Conservation (phyloP, 2,329 filamentous ascomycete genomes). For the Orbilia ellipsospora region DNA sequence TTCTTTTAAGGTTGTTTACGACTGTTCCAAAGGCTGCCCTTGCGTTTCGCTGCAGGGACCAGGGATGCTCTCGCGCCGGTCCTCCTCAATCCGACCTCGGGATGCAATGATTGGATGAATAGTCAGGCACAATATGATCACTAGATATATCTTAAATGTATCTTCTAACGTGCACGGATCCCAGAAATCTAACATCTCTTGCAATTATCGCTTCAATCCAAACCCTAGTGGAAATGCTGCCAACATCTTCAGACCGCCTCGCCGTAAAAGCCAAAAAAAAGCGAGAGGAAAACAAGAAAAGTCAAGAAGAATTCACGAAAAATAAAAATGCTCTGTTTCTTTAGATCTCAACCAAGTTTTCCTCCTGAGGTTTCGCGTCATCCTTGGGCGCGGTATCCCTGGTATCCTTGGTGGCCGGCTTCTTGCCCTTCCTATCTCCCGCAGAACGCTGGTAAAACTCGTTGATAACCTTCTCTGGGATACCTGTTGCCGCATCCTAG, state of each 20-base stretch:
- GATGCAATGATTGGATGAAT: constrained; percentile 3
- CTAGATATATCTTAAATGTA: background rate
- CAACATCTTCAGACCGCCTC: constrained; percentile 33
- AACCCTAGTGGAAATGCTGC: constrained; percentile 27
- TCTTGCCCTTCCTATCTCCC: constrained; percentile 68
- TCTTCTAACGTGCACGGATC: background rate
- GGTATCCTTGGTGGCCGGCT: constrained; percentile 64
- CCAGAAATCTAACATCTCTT: constrained; percentile 43
- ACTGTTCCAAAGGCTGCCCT: too few relatives aligned
- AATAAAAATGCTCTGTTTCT: background rate
- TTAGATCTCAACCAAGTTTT: constrained; percentile 69
- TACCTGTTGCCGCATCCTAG: constrained; percentile 61
- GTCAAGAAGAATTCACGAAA: constrained; percentile 7
- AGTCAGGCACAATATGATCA: background rate
- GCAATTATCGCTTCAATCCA: constrained; percentile 51
- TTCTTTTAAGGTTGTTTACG: background rate
- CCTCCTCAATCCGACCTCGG: constrained; percentile 46
- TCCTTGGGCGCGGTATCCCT: constrained; percentile 63
- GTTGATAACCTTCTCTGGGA: constrained; percentile 82
- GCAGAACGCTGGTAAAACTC: constrained; percentile 81
- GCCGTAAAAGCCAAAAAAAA: constrained; percentile 24
- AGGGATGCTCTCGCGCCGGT: constrained; percentile 27
- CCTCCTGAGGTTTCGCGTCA: constrained; percentile 65
- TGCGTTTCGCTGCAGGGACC: constrained; percentile 22
- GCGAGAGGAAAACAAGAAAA: constrained; percentile 13